Evolutionary conservation across 768 basidiomycete species (phyloP), one percentile per base, ranked within the genome.

Genomic region (Mycena alexandri): DNA sequence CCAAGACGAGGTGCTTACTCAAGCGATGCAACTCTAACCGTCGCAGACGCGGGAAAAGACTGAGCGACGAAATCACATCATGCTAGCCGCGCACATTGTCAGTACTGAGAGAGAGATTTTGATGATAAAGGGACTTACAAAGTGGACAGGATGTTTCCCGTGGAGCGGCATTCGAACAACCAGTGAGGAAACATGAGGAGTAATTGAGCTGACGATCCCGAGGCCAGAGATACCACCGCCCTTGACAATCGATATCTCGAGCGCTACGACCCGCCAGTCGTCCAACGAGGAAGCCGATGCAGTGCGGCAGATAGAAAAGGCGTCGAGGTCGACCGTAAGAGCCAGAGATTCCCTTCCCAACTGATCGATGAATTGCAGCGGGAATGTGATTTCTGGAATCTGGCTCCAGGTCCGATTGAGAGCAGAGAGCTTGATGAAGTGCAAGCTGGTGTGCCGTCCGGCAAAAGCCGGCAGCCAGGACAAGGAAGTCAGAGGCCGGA

Each of bases 241-340:
- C 21, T 53, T 33, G 43, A 8, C 19, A 38, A 63, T 54, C 24
- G n/a, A 16, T n/a, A 63, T 13, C 2, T 63, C 44, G 13, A 63
- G 52, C 16, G 46, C 25, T 12, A 22, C 36, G 0, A 55, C 33
- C 24, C 9, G 62, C 62, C 62, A 63, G 12, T 63, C 43, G 17
- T 47, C 33, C 43, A 63, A n/a, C 6, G 62, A 63, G 3, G 43
- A 46, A 14, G 53, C 44, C 1, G 53, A 46, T 22, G 1, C 6
- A 17, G 62, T 24, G 43, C 62, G 62, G 24, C 33, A 63, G 11
- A 63, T 42, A 33, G 62, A 63, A 34, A 63, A 55, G 8, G 52
- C 5, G 8, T 11, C 1, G 33, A 63, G 53, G 22, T 54, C n/a
- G 53, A 47, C 38, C 9, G 53, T 17, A n/a, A 24, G 9, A 48